These are phyloP conservation scores for Plasmodium coatneyi DNA, from an alignment of 169 alveolate genomes.

Conservation along the genomic window DNA sequence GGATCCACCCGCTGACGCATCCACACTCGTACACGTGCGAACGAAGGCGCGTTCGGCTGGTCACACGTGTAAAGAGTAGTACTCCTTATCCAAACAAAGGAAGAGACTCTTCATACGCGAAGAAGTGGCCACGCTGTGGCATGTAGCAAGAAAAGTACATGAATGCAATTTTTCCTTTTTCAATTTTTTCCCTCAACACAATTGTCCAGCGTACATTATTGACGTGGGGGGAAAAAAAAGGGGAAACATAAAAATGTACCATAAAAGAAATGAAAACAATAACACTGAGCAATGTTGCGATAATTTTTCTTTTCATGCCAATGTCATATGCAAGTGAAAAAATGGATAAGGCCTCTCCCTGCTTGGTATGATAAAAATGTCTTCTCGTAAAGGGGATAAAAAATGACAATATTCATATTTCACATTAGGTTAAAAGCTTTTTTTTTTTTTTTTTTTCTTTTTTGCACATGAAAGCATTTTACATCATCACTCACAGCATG, in stretches of 20 bases:
- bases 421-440: background rate
- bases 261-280: background rate
- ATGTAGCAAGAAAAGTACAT: background rate
- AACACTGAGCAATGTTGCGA: background rate
- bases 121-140: background rate
- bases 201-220: background rate
- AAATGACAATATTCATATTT: background rate
- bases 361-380: slow-evolving; percentile 36
- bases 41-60: background rate
- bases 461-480: background rate
- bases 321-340: background rate
- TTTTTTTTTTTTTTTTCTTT: too few species aligned
- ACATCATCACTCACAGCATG: background rate
- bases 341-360: background rate
- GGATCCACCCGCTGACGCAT: background rate
- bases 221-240: background rate
- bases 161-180: background rate
- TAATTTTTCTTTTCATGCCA: background rate
- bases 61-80: background rate
- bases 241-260: background rate
- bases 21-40: background rate
- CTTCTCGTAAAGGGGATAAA: slow-evolving; percentile 28
- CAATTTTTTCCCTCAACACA: background rate
- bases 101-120: background rate
- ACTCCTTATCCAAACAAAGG: background rate